Evolutionary conservation across 306 rosid species (phyloP), one percentile per base, ranked within the genome.

Genomic region (Citrullus amarus): DNA sequence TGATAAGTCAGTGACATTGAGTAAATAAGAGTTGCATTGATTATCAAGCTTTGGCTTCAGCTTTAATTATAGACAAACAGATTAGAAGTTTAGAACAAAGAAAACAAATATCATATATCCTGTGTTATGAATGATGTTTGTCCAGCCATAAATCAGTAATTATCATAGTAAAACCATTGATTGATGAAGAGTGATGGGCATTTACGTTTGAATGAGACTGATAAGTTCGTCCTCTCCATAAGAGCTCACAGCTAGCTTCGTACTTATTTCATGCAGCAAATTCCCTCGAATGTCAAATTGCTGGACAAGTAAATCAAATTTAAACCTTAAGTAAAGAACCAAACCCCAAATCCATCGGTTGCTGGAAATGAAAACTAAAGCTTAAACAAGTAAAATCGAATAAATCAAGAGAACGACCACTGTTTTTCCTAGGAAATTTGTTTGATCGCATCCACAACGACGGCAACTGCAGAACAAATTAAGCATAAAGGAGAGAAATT

Each of bases 161-260:
- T 3, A 32, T 32, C 34, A 32, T 1, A 32, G 2, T 32, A 32
- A 32, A 32, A 32, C 34, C 34, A 32, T 32, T 32, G 34, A 32
- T 32, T 32, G 34, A 32, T 32, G 2, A 32, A 32, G 34, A 39
- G 8, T 73, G 61, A 73, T 25, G 15, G 28, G 76, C 63, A 51
- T 86, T 82, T 88, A 95, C 99, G 97, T 88, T 86, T 95, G 99
- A 84, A 92, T 91, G 83, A 95, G 96, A 82, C 97, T 95, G 80
- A 90, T 82, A 83, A 95, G 97, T 81, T 95, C 93, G 86, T 86
- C 92, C 77, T 95, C 99, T 6, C 99, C 99, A 78, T 95, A 95
- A 75, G 99, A 88, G 87, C 92, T 90, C 20, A 71, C 97, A 1
- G 97, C 84, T 81, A 95, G 97, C 90, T 88, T 95, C 50, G 97